Evolutionary conservation across 2,329 filamentous ascomycete genomes (phyloP), one percentile per base, ranked within the genome.

Genomic region (Tolypocladium inflatum): DNA sequence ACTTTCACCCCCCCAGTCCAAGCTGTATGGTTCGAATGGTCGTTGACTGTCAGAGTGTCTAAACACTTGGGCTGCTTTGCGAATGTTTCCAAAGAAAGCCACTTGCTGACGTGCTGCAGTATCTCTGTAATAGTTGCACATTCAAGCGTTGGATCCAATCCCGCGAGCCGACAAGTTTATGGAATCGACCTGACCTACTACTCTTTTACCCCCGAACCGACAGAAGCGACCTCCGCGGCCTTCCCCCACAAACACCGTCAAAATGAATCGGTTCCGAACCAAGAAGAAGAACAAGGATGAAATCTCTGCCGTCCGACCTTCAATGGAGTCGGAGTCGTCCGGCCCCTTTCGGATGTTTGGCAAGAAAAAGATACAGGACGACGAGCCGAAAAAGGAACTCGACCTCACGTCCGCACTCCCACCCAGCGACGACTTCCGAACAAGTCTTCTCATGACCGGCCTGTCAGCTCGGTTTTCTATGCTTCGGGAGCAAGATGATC

Each of bases 381-480:
- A 79, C 52, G 83, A 85, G 64, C 74, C 77, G 52, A 88, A 86
- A 68, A 78, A 76, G 59, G 82, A 90, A 61, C 73, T 97, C 53
- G 88, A 97, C 66, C 77, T 97, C 15, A 72, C 85, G 3, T 78
- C 78, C 15, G 92, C 85, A 1, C 78, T 99, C 2, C 94, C 94
- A 1, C 80, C 91, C 0, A 86, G 78, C 53, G 91, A 97, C 72
- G 88, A 97, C 68, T 97, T 99, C 73, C 85, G 94, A 58, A 99
- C 94, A 4, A 97, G 94, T 78, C 77, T 99, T 59, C 79, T 99
- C 61, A 96, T 99, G 93, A 92, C 91, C 0, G 93, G 92, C 48
- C 80, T 99, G 5, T 97, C 93, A 0, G 91, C 92, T 15, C 86
- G 94, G 8, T 99, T 99, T 72, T 97, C 93, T 65, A 97, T 97